Conservation (phyloP, 2,329 filamentous ascomycete genomes). For the Thermothelomyces thermophilus region DNA sequence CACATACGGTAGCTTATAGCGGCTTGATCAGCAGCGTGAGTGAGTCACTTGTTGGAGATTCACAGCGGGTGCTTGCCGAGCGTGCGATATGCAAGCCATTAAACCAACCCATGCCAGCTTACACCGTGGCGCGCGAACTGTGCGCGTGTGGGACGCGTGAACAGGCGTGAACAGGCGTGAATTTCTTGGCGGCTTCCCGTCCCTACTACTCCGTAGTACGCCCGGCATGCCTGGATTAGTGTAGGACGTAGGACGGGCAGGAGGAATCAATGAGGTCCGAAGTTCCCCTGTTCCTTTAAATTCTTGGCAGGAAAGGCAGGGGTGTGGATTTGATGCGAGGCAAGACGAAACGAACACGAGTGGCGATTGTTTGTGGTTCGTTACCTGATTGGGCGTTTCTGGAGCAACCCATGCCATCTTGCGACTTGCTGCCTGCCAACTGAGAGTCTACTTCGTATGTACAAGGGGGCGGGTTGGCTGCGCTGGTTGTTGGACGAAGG, state of each 20-base stretch:
- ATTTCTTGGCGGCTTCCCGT: background rate
- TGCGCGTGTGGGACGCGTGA: background rate
- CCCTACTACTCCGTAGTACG: too few species aligned
- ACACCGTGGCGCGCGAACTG: background rate
- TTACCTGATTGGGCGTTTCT: conserved; percentile 22
- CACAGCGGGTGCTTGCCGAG: background rate
- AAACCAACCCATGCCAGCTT: background rate
- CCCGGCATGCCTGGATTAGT: too few species aligned
- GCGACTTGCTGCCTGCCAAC: background rate
- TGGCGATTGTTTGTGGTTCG: conserved; percentile 12
- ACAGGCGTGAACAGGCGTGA: background rate
- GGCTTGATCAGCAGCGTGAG: too few species aligned
- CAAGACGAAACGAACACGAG: conserved; percentile 3
- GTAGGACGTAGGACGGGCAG: too few species aligned
- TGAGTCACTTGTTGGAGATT: background rate
- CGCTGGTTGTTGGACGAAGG: too few species aligned
- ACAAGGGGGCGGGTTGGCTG: too few species aligned
- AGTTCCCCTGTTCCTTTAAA: too few species aligned
- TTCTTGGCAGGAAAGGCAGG: too few species aligned
- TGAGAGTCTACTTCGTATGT: too few species aligned
- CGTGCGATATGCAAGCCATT: background rate
- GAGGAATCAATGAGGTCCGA: too few species aligned
- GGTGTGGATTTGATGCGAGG: background rate
- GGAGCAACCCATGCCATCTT: conserved; percentile 20
- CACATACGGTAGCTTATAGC: too few species aligned